Percentiles rank a stretch among this genome's conserved stretches.
Evolutionary conservation across 163 green algal species (phyloP).

Genomic region (Scenedesmus sp.): DNA sequence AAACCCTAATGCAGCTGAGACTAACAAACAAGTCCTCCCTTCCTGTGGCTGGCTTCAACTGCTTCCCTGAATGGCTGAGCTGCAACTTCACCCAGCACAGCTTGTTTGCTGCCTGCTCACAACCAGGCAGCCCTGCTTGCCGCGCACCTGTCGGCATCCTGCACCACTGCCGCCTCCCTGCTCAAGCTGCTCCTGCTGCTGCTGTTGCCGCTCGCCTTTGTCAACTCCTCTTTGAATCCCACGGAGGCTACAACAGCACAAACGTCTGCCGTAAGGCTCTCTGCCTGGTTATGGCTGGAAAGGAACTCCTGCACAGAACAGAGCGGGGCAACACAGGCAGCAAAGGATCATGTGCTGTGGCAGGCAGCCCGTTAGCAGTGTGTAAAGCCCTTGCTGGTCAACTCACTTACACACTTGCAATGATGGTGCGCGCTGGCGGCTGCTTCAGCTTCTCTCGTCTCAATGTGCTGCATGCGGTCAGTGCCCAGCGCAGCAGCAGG

Average conservation of each 20-base stretch:
- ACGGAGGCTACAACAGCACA: constrained; percentile 61
- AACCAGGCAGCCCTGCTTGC: not conserved
- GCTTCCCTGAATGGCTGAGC: too few species aligned
- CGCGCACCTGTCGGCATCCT: constrained; percentile 82
- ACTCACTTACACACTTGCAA: not conserved
- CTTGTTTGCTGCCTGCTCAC: too few species aligned
- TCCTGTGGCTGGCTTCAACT: too few species aligned
- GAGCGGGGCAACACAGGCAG: too few species aligned
- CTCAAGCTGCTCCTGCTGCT: constrained; percentile 20
- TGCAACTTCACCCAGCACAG: too few species aligned
- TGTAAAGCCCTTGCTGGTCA: too few species aligned
- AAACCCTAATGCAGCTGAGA: too few species aligned
- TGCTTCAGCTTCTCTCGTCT: not conserved
- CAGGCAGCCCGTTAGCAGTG: too few species aligned
- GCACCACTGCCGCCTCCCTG: constrained; percentile 72
- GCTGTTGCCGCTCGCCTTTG: not conserved
- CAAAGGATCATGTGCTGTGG: too few species aligned
- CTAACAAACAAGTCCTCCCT: too few species aligned
- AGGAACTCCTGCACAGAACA: constrained; percentile 63
- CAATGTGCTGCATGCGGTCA: not conserved
- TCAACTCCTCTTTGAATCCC: constrained; percentile 81
- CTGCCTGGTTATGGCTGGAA: not conserved
- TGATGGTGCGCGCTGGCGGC: not conserved
- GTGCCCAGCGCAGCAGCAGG: not conserved
- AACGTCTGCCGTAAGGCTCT: constrained; percentile 53